Evolutionary conservation across 768 basidiomycete genomes (phyloP), one percentile per base, ranked within the genome.

Genomic region (Neoboletus subvelutipes): DNA sequence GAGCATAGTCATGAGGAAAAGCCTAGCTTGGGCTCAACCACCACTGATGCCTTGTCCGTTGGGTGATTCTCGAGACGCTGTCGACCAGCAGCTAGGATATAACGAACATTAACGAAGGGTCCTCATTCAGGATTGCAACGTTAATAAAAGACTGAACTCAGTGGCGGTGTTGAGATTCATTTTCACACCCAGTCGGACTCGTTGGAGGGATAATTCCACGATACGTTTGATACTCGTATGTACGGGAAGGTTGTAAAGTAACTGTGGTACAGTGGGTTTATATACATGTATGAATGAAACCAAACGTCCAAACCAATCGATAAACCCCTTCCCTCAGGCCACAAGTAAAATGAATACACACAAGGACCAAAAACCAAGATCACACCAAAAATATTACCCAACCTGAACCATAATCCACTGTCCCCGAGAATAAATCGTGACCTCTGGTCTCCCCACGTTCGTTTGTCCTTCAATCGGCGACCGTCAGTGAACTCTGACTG

Each of bases 1-100:
- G 47, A 83, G 73, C 81, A 83, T 83, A 39, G 45, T 55, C 50
- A 53, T 50, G 61, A 11, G 12, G 26, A 36, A 31, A n/a, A 12
- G 33, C 5, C n/a, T 13, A 3, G 29, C 7, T 31, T 20, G 18
- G 18, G n/a, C n/a, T 46, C 45, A 31, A 48, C 24, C 28, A 24
- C 51, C 20, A 24, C 29, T 48, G 29, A 9, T 47, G 18, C n/a
- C n/a, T 24, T 3, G 20, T 39, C 6, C 12, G 40, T 24, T 31
- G 15, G 39, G 4, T 9, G 28, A 31, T 18, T 5, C n/a, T 12
- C 12, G 43, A 18, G 18, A 33, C 20, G 13, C n/a, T 28, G 24
- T 54, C 11, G 26, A 5, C 9, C 17, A 18, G 29, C 4, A 5
- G 7, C 29, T 31, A 17, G 51, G 50, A 34, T 24, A 26, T 49